Conservation (phyloP, 2,329 filamentous ascomycete genomes). For the Ambrosiella xylebori region DNA sequence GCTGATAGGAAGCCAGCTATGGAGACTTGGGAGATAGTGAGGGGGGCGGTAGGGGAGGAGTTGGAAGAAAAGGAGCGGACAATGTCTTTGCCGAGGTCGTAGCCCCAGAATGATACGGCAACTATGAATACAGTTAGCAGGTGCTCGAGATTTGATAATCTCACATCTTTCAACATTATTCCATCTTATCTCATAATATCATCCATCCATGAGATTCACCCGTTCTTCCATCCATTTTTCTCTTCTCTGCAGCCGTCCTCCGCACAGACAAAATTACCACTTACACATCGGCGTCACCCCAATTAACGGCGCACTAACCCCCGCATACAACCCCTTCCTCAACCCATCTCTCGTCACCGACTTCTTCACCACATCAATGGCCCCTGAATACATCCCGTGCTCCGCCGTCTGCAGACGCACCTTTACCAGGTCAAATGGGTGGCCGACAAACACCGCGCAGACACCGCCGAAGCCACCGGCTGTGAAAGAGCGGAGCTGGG, state of each 20-base stretch:
- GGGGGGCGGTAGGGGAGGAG: conserved; percentile 49
- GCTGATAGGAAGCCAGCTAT: conserved; percentile 94
- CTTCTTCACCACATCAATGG: conserved; percentile 80
- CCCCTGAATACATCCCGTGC: conserved; percentile 75
- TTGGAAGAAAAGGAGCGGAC: conserved; percentile 47
- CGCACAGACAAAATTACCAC: no score
- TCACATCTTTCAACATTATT: no score
- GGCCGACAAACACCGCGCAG: conserved; percentile 84
- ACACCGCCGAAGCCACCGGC: conserved; percentile 88
- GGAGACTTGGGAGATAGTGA: conserved; percentile 73
- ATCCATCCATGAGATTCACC: no score
- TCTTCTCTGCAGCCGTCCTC: no score
- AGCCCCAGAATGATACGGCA: conserved; percentile 65
- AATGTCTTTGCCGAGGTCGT: conserved; percentile 84
- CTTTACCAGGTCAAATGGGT: conserved; percentile 96
- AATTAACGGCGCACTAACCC: conserved; percentile 82
- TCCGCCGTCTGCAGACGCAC: conserved; percentile 93
- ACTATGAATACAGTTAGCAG: conserved; percentile 25
- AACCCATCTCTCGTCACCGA: conserved; percentile 77
- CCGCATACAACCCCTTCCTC: conserved; percentile 73
- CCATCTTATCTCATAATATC: no score
- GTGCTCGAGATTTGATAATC: no score
- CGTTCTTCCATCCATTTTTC: no score
- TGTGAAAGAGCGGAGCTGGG: conserved; percentile 59
- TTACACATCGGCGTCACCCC: conserved; percentile 97